Percentiles rank a stretch among this genome's conserved stretches.
Conservation (phyloP, 2,329 filamentous ascomycete species). For the Fusarium floridanum region DNA sequence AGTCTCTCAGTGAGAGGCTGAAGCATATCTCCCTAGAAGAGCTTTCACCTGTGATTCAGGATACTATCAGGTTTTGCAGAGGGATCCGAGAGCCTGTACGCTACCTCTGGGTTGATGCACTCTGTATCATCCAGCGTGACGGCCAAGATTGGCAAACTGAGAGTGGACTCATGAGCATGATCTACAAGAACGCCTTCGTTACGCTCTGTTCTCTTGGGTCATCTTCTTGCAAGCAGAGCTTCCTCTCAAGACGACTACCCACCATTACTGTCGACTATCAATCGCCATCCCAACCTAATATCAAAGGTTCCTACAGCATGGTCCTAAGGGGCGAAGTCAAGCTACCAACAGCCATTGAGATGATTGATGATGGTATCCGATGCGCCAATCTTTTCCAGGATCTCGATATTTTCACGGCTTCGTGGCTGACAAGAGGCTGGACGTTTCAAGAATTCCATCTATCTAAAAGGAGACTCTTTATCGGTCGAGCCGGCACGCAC, state of each 20-base stretch:
- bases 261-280: neutral
- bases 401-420: neutral
- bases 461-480: neutral
- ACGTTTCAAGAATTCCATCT: constrained; percentile 16
- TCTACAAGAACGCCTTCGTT: neutral
- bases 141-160: neutral
- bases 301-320: neutral
- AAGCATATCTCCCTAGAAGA: neutral
- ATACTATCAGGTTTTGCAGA: neutral
- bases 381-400: constrained; percentile 4
- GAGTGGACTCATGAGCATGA: neutral
- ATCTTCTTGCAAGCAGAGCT: neutral
- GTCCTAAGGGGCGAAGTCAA: neutral
- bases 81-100: neutral
- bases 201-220: neutral
- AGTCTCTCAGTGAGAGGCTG: neutral
- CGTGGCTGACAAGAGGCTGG: constrained; percentile 17
- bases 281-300: neutral
- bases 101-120: constrained; percentile 23
- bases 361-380: neutral
- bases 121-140: constrained; percentile 18
- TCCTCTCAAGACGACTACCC: neutral
- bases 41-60: neutral
- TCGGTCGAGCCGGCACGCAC: neutral
- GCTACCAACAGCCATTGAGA: neutral